Conservation (phyloP, 257 asterid genomes). For the Anisodus acutangulus region DNA sequence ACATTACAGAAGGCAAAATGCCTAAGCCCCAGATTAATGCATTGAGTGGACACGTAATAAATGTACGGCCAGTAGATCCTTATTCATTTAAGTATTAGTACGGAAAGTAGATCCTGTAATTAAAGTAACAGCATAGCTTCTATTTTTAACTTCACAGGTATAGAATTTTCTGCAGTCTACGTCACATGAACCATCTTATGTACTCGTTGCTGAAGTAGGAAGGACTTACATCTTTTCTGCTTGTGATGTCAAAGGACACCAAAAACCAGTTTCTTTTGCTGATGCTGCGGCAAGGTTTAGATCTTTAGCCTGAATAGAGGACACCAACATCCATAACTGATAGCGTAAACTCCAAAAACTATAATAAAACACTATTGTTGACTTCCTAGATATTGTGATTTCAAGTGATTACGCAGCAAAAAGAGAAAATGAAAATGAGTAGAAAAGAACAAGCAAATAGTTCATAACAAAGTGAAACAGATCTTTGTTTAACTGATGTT, state of each 20-base stretch:
- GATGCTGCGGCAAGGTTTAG: constrained; percentile 72
- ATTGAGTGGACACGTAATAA: not conserved
- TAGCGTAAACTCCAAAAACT: not conserved
- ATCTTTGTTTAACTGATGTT: not conserved
- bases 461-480: constrained; percentile 14
- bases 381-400: constrained; percentile 17
- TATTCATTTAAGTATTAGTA: not conserved
- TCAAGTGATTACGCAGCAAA: constrained; percentile 21
- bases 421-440: constrained; percentile 8
- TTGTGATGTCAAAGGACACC: constrained; percentile 60
- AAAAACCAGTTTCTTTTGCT: constrained; percentile 62
- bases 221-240: constrained; percentile 76
- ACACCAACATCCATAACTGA: not conserved
- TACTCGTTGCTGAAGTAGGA: not conserved
- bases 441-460: not conserved
- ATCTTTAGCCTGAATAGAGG: constrained; percentile 78
- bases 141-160: constrained; percentile 17
- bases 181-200: constrained; percentile 3
- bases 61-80: not conserved
- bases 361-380: not conserved
- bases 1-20: not conserved
- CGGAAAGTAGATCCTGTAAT: not conserved
- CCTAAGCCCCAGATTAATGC: not conserved
- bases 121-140: not conserved
- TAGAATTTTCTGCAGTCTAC: not conserved